Conservation (phyloP, 1,284 basidiomycete genomes). For the Thelephora terrestris region DNA sequence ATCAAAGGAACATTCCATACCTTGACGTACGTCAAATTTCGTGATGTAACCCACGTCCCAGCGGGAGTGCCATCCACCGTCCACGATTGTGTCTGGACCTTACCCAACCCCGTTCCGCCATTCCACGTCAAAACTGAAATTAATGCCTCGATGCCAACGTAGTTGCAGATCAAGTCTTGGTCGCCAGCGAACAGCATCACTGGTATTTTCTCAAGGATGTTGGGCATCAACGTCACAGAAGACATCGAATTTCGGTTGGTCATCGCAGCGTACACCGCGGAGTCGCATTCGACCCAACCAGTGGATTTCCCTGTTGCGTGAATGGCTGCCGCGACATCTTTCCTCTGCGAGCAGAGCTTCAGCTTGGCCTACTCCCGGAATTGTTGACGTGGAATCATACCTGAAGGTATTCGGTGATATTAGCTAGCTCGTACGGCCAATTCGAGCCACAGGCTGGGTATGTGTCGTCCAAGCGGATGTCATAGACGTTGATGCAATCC, state of each 20-base stretch:
- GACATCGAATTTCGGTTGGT: constrained; percentile 50
- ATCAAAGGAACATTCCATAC: constrained; percentile 27
- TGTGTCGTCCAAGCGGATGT: constrained; percentile 80
- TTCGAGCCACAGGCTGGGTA: constrained; percentile 95
- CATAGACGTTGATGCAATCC: constrained; percentile 93
- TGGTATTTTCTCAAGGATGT: constrained; percentile 68
- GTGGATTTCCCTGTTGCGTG: constrained; percentile 76
- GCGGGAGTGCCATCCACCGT: constrained; percentile 68
- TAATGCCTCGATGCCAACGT: constrained; percentile 82
- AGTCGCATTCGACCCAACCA: constrained; percentile 85
- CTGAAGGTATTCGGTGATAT: constrained; percentile 72
- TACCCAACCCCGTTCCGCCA: constrained; percentile 78
- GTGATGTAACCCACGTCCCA: constrained; percentile 83
- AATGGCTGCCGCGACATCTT: constrained; percentile 74
- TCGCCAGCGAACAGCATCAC: constrained; percentile 93
- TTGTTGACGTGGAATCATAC: constrained; percentile 36
- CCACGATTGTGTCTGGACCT: constrained; percentile 71
- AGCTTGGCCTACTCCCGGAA: constrained; percentile 3
- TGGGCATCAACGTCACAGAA: constrained; percentile 71
- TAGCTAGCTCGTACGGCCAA: constrained; percentile 87
- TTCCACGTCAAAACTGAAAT: constrained; percentile 82
- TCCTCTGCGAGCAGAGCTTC: constrained; percentile 35
- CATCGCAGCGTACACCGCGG: constrained; percentile 60
- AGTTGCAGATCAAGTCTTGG: constrained; percentile 95
- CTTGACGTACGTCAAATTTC: constrained; percentile 93